Evolutionary conservation across 805 yeast genomes (phyloP).

Genomic region (Cyberlindnera xishuangbannaensis): DNA sequence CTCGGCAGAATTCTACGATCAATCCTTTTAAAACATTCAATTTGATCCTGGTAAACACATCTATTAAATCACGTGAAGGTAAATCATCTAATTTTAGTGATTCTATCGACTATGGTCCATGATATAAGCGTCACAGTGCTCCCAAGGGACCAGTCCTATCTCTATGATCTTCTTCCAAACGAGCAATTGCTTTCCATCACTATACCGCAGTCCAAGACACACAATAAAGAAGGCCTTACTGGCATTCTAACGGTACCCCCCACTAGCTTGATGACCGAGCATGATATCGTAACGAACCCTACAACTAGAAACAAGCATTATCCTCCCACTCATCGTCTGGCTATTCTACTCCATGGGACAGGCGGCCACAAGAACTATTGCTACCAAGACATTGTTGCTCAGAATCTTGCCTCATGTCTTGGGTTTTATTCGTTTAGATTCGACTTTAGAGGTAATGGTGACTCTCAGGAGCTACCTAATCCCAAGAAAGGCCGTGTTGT

Average conservation of each 20-base stretch:
- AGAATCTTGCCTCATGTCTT: slow-evolving; percentile 45
- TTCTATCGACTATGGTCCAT: too few species aligned
- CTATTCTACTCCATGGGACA: slow-evolving; percentile 73
- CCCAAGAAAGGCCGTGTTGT: slow-evolving; percentile 46
- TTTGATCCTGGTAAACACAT: too few species aligned
- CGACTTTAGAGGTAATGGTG: slow-evolving; percentile 85
- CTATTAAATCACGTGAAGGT: neutral
- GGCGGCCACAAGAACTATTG: slow-evolving; percentile 81
- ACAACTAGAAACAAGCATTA: slow-evolving; percentile 14
- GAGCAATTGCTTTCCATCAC: slow-evolving; percentile 24
- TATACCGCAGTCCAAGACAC: slow-evolving; percentile 19
- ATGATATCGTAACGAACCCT: slow-evolving; percentile 10
- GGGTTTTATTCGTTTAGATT: slow-evolving; percentile 68
- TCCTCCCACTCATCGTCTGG: slow-evolving; percentile 43
- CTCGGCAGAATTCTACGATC: too few species aligned
- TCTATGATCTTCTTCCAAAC: slow-evolving; percentile 17
- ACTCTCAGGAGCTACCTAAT: slow-evolving; percentile 44
- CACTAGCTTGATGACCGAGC: slow-evolving; percentile 18
- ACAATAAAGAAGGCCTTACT: slow-evolving; percentile 28
- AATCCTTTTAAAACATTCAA: too few species aligned
- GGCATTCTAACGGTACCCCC: slow-evolving; percentile 33
- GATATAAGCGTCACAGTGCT: too few species aligned
- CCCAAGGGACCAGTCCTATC: neutral
- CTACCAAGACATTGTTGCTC: slow-evolving; percentile 61
- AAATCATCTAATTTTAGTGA: too few species aligned